Percentiles rank a stretch among this genome's conserved stretches.
These are phyloP conservation scores for Sporothrix protearum DNA, from an alignment of 2,329 filamentous ascomycete genomes.

Conservation along the genomic window DNA sequence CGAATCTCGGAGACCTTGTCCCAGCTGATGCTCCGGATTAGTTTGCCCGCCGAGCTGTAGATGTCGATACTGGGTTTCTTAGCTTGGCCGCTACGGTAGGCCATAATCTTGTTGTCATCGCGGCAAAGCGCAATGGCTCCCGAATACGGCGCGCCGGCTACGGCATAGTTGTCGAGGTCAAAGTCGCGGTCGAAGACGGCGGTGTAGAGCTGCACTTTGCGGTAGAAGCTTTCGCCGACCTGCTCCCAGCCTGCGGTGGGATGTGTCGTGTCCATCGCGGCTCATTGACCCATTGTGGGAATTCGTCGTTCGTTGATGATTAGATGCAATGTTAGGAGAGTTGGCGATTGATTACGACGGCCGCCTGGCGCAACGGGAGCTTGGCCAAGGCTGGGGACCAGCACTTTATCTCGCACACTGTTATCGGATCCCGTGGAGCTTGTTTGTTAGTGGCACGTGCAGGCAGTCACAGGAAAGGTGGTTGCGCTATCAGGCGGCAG, in stretches of 20 bases:
- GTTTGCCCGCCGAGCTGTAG: slow-evolving; percentile 87
- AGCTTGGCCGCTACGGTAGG: slow-evolving; percentile 67
- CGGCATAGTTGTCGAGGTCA: slow-evolving; percentile 90
- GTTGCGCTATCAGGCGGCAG: slow-evolving; percentile 5
- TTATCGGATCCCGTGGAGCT: slow-evolving; percentile 9
- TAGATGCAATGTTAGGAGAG: not conserved
- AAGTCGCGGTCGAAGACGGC: slow-evolving; percentile 89
- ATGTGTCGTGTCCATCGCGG: slow-evolving; percentile 54
- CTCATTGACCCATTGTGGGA: slow-evolving; percentile 23
- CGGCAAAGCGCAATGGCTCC: slow-evolving; percentile 89
- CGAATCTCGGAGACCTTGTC: slow-evolving; percentile 76
- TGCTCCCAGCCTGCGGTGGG: slow-evolving; percentile 90
- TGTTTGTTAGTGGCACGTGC: slow-evolving; percentile 21
- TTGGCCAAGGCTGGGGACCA: not conserved
- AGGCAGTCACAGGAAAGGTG: not conserved
- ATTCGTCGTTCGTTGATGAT: not conserved
- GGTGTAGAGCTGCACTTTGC: slow-evolving; percentile 90
- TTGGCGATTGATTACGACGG: not conserved
- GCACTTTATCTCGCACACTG: not conserved
- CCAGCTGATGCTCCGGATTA: slow-evolving; percentile 83
- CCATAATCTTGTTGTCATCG: slow-evolving; percentile 78
- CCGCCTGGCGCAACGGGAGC: not conserved
- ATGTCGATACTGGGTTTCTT: slow-evolving; percentile 86
- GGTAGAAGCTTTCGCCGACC: slow-evolving; percentile 90
- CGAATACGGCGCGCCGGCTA: slow-evolving; percentile 87